Base-by-base conservation (phyloP, 352 stramenopile species). In the Lagenidium giganteum region DNA sequence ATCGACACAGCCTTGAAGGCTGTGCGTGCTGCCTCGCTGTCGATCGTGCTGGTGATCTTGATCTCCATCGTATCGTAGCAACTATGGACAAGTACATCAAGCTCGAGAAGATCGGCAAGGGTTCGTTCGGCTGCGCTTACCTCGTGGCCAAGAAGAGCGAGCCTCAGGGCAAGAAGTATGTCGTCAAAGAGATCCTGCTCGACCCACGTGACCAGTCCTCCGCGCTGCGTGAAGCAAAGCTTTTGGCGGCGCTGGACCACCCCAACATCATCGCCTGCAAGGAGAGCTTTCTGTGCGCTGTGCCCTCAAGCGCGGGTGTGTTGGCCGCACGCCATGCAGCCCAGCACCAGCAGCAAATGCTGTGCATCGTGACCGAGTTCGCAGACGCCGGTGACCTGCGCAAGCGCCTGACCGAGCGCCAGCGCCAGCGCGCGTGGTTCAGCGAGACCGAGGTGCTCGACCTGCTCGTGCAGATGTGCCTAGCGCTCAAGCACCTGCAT, bases 331-430 rank as follows among this genome's bases (percentile, higher is more conserved):
- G 47, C 47, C 5, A 23, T 16, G 30, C 35, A 21, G 27, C 47
- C 12, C 39, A 39, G 13, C 24, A 42, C 14, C 32, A 32, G 9
- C 36, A 56, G 12, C 37, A 57, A 2, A 56, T 89, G n/a, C 55
- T 94, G 6, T 93, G 72, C 37, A 93, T 95, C 39, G 76, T 94
- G 16, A 88, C 87, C 18, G 83, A 94, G 46, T 93, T 84, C 45
- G 83, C 83, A 2, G 74, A 86, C 18, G 73, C 73, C 14, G 83
- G 83, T 3, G 79, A 92, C 33, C 63, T 95, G 17, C 71, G 73
- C 30, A 60, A 80, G 14, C 47, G 67, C 2, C 45, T 94, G 8
- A 65, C 68, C 32, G 54, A 58, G 20, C 64, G 73, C 21, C 39
- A 37, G 11, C 27, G 38, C 4, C 23, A 17, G 1, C 41, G 42